phyloP scores from a whole-genome alignment of 306 rosid species.

The Lupinus albus region DNA sequence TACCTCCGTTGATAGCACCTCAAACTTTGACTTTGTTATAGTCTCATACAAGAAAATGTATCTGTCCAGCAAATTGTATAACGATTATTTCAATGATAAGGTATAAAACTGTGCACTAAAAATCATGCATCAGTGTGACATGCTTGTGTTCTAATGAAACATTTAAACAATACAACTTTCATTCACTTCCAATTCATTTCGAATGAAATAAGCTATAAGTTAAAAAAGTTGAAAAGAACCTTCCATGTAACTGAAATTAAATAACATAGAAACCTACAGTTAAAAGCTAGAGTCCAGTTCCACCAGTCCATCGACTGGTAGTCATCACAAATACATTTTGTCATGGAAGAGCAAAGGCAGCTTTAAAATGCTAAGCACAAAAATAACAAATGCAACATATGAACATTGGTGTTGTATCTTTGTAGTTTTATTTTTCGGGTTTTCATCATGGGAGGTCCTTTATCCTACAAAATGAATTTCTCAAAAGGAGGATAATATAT shows the following conservation, averaged over 20 bases:
- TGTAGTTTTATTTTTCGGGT: constrained; percentile 1
- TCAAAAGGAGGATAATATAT: neutral
- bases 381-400: constrained; percentile 1
- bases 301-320: neutral
- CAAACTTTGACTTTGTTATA: constrained; percentile 77
- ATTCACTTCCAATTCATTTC: constrained; percentile 19
- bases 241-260: too few relatives aligned
- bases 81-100: constrained; percentile 19
- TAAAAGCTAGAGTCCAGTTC: neutral
- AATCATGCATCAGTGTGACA: constrained; percentile 10
- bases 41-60: constrained; percentile 91
- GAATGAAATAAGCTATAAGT: constrained; percentile 9
- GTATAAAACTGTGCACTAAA: neutral
- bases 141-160: neutral
- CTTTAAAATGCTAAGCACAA: constrained; percentile 4
- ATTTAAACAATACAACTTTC: constrained; percentile 4
- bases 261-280: too few relatives aligned
- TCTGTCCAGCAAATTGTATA: constrained; percentile 50
- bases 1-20: constrained; percentile 64
- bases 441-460: neutral
- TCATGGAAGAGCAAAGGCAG: constrained; percentile 24
- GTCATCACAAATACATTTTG: constrained; percentile 22
- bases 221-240: neutral
- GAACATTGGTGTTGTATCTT: neutral
- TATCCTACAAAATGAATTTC: too few relatives aligned